Conservation (phyloP, 805 yeast genomes). For the Candida verbasci region DNA sequence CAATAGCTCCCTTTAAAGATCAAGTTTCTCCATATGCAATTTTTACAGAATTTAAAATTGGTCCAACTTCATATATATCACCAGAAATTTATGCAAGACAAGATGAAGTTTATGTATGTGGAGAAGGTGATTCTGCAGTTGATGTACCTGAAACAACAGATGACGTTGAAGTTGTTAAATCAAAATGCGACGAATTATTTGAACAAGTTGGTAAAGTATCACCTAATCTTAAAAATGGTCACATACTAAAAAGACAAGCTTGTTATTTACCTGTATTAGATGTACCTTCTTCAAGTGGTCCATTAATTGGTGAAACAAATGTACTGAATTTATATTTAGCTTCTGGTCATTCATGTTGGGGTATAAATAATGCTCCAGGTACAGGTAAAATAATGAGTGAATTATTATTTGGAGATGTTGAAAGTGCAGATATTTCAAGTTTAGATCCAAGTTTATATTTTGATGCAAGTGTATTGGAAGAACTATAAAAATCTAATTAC, state of each 20-base stretch:
- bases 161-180: conserved; percentile 82
- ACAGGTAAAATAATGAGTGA: conserved; percentile 94
- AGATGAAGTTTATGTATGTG: conserved; percentile 95
- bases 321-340: conserved; percentile 75
- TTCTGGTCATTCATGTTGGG: conserved; percentile 98
- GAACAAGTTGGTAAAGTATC: conserved; percentile 75
- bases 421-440: conserved; percentile 66
- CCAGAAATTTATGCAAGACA: conserved; percentile 95
- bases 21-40: conserved; percentile 90
- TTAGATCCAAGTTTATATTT: conserved; percentile 85
- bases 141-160: conserved; percentile 93
- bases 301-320: conserved; percentile 90
- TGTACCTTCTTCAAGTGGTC: conserved; percentile 89
- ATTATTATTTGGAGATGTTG: conserved; percentile 76
- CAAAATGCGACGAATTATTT: conserved; percentile 84
- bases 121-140: conserved; percentile 90
- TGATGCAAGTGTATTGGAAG: conserved; percentile 53
- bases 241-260: conserved; percentile 80
- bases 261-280: conserved; percentile 94
- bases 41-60: conserved; percentile 83
- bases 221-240: conserved; percentile 66
- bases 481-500: conserved; percentile 7
- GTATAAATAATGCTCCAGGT: conserved; percentile 95
- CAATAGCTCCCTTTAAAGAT: conserved; percentile 73
- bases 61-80: conserved; percentile 63